phyloP scores from a whole-genome alignment of 306 rosid genomes.

The Castanea mollissima region DNA sequence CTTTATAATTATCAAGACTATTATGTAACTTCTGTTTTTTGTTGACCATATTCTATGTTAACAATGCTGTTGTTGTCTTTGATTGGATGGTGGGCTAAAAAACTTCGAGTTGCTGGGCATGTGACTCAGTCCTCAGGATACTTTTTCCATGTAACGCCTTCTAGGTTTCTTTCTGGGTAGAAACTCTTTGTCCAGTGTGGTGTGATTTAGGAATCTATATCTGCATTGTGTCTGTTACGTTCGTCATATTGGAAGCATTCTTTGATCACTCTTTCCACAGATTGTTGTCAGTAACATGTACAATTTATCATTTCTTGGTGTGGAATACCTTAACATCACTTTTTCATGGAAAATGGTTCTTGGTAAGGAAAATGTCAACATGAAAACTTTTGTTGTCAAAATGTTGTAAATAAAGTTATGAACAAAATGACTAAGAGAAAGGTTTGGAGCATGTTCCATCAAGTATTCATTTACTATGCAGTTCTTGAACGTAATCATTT shows the following conservation, averaged over 20 bases:
- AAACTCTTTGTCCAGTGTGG: not conserved
- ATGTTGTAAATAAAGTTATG: not conserved
- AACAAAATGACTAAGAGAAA: constrained; percentile 1
- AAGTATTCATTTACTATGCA: not conserved
- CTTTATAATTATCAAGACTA: not conserved
- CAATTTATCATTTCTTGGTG: not conserved
- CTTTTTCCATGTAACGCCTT: not conserved
- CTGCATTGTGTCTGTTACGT: not conserved
- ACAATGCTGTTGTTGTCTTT: not conserved
- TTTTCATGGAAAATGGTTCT: not conserved
- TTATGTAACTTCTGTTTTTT: not conserved
- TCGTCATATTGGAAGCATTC: not conserved
- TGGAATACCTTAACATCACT: not conserved
- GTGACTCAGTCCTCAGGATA: not conserved
- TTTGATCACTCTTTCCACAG: not conserved
- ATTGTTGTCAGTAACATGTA: not conserved
- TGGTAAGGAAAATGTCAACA: not conserved
- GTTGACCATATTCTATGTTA: not conserved
- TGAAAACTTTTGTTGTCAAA: not conserved
- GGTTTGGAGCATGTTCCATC: not conserved
- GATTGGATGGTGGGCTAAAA: not conserved
- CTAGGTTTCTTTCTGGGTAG: not conserved
- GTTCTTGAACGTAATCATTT: constrained; percentile 1
- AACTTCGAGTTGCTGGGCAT: not conserved
- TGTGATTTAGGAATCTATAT: not conserved